Evolutionary conservation across 345 rosid species (phyloP), one percentile per base, ranked within the genome.

Genomic region (Euphorbia peplus): DNA sequence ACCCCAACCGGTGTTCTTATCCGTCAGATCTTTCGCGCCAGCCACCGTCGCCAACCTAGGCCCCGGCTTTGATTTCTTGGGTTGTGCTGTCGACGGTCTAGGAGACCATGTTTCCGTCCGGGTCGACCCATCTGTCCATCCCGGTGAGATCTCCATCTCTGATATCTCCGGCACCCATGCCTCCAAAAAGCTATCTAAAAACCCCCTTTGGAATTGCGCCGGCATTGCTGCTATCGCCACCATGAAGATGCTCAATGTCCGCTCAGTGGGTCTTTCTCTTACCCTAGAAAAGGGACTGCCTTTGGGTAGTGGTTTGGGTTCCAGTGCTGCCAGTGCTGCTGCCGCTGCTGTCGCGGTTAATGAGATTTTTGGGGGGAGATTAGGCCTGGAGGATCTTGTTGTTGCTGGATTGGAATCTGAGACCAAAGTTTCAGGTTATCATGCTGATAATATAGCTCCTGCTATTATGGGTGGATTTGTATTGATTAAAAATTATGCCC

Each of bases 41-140:
- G 97, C 98, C 26, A 93, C 97, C 25, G 87, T 93, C 4, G 97
- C 97, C 68, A 93, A 88, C 69, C 85, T 93, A 14, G 97, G 96
- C 41, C 98, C 96, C 8, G 90, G 98, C 5, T 93, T 88, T 63
- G 98, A 93, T 78, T 88, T 90, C 83, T 80, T 93, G 2, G 98
- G 97, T 9, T 87, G 90, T 69, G 93, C 97, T 64, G 96, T 93
- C 46, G 98, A 93, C 26, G 97, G 97, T 42, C 84, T 88, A 60
- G 95, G 95, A 4, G 91, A 88, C 68, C 71, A 71, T 51, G 91
- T 88, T 66, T 66, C 82, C 28, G 75, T 87, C 70, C 79, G 86
- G 37, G 70, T 93, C 15, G 97, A 93, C 60, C 81, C 90, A 5
- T 28, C 81, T 0, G 95, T 93, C 12, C 85, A 76, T 44, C 89